Evolutionary conservation across 352 stramenopile genomes (phyloP).

Genomic region (Globisporangium uncinulatum): DNA sequence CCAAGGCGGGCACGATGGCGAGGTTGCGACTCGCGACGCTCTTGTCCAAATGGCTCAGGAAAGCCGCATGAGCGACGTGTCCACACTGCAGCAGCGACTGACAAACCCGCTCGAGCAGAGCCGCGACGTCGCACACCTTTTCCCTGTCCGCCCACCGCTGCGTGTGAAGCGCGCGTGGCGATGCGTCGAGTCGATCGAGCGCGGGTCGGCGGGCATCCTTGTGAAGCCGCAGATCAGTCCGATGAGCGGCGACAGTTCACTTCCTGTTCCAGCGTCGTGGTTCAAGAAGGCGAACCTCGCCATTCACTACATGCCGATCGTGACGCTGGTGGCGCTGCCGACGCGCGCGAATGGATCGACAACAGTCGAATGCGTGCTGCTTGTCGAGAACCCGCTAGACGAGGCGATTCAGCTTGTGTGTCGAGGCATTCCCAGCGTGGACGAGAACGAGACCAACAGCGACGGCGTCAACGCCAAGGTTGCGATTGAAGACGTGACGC

Average conservation of each 20-base stretch:
- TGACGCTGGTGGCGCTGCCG: slow-evolving; percentile 66
- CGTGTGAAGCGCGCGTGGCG: slow-evolving; percentile 82
- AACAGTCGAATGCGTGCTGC: slow-evolving; percentile 42
- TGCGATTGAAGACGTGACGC: slow-evolving; percentile 45
- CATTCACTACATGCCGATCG: slow-evolving; percentile 65
- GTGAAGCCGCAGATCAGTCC: slow-evolving; percentile 90
- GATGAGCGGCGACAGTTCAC: slow-evolving; percentile 84
- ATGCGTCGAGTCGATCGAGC: slow-evolving; percentile 79
- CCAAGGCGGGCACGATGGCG: slow-evolving; percentile 10
- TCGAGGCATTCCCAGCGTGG: slow-evolving; percentile 8
- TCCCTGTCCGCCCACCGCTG: slow-evolving; percentile 59
- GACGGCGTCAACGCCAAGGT: slow-evolving; percentile 24
- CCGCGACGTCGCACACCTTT: slow-evolving; percentile 37
- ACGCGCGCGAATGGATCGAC: slow-evolving; percentile 13
- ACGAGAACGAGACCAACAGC: background rate
- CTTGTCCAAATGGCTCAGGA: slow-evolving; percentile 22
- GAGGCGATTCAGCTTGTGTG: slow-evolving; percentile 64
- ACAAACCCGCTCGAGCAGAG: slow-evolving; percentile 62
- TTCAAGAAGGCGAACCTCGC: slow-evolving; percentile 85
- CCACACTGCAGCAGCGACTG: slow-evolving; percentile 56
- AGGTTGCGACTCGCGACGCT: slow-evolving; percentile 14
- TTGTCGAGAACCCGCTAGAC: slow-evolving; percentile 82
- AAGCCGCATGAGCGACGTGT: slow-evolving; percentile 41
- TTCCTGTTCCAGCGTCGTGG: slow-evolving; percentile 70
- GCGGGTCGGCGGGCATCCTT: slow-evolving; percentile 72